Evolutionary conservation across 345 rosid genomes (phyloP), one percentile per base, ranked within the genome.

Genomic region (Citrus hindsii): DNA sequence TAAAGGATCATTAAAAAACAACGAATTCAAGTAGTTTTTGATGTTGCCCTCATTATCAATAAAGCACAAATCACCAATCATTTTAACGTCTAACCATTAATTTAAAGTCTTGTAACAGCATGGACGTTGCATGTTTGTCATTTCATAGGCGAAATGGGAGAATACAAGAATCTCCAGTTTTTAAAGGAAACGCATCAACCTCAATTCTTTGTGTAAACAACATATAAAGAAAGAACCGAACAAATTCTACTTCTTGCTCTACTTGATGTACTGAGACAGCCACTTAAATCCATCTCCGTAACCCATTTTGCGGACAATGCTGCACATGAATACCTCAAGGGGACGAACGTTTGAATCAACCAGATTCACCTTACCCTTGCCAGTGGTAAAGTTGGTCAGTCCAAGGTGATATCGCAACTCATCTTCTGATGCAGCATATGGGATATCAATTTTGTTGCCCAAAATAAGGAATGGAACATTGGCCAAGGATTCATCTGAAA

Each of bases 251-350:
- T 24, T 77, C 71, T 73, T 56, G 24, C 28, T 21, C 79, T 82
- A 90, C 83, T 91, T 87, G 78, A 91, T 91, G 81, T 91, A 91
- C 63, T 91, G 93, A 80, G 94, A 91, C 6, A 91, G 77, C 94
- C 94, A 91, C 84, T 88, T 91, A 83, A 89, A 91, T 27, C 94
- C 94, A 14, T 91, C 94, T 37, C 94, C 93, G 2, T 89, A 91
- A 18, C 94, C 94, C 94, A 91, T 89, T 81, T 91, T 91, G 38
- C 92, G 90, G 75, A 89, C 94, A 65, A 91, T 88, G 85, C 94
- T 91, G 55, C 94, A 91, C 94, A 89, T 89, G 84, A 88, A 91
- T 9, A 91, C 91, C 84, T 91, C 93, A 7, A 91, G 89, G 7
- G 94, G 91, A 0, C 91, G 94, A 65, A 89, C 87, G 32, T 79